Evolutionary conservation across 495 filamentous ascomycete genomes (phyloP), one percentile per base, ranked within the genome.

Genomic region (Astrocystis sublimbata): DNA sequence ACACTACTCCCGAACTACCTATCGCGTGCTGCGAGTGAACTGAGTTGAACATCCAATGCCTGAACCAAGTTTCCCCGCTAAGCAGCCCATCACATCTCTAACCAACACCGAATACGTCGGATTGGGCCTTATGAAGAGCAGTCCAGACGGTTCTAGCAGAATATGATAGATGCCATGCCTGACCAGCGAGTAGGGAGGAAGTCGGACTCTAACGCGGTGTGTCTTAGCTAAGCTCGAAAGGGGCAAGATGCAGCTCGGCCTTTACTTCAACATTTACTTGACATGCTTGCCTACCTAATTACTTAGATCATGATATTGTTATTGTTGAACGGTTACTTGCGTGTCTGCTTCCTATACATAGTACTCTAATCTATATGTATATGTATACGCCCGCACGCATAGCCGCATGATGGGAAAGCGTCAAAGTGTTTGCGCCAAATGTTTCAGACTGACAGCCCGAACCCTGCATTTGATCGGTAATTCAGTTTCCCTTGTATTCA

Each of bases 401-500:
- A 49, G 46, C 30, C 46, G 24, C 26, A 31, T 30, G 13, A 30
- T 17, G 46, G n/a, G n/a, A n/a, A 30, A 17, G 46, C 46, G 13
- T 30, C 15, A n/a, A 49, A 7, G 15, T n/a, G n/a, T n/a, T n/a
- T n/a, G n/a, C n/a, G n/a, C n/a, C n/a, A n/a, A n/a, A n/a, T 49
- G 46, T 49, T 31, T 49, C 26, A 49, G 30, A 30, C 28, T 28
- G 28, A 49, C 28, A 23, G 17, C 8, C 46, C 17, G 46, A 49
- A 49, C 46, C 46, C 46, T 30, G 46, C 26, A 31, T 17, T 31
- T n/a, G n/a, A n/a, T 12, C 24, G 46, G 46, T 30, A 49, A 49
- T 49, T 49, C 30, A 23, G 24, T n/a, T n/a, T n/a, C n/a, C n/a
- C 46, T 49, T 26, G 46, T 49, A 30, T 49, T 49, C 26, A 49